Percentiles rank a stretch among this genome's conserved stretches.
These are phyloP conservation scores for Tetracentron sinense DNA, from an alignment of 164 flowering plant species.

Conservation along the genomic window DNA sequence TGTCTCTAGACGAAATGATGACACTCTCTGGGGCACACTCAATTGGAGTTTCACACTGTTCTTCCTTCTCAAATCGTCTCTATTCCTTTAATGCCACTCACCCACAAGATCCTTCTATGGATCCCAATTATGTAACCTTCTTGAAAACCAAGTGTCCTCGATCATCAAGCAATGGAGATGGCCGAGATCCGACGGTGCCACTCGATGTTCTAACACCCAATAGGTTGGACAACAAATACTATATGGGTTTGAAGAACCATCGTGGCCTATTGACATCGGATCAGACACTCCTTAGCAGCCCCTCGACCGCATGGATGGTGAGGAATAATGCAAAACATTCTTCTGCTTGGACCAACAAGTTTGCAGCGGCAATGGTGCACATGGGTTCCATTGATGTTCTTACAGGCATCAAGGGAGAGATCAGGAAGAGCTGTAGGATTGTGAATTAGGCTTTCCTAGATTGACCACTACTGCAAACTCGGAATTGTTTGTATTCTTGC, in stretches of 20 bases:
- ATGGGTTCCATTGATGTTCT: conserved; percentile 20
- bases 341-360: conserved; percentile 7
- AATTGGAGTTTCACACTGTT: conserved; percentile 35
- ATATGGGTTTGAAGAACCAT: conserved; percentile 5
- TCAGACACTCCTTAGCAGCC: conserved; percentile 15
- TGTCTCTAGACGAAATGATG: conserved; percentile 28
- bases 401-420: conserved; percentile 14
- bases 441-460: conserved; percentile 11
- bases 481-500: background rate
- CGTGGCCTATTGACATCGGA: conserved; percentile 21
- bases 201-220: conserved; percentile 16
- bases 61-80: conserved; percentile 9
- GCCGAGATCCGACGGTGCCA: background rate
- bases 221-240: conserved; percentile 16
- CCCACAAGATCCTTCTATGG: background rate
- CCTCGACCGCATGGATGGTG: background rate
- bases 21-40: conserved; percentile 43
- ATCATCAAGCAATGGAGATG: background rate
- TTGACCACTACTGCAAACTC: no score
- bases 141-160: conserved; percentile 13
- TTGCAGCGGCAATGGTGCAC: conserved; percentile 15
- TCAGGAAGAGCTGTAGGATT: conserved; percentile 18
- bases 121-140: conserved; percentile 3
- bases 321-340: background rate
- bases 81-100: background rate